Evolutionary conservation across 2,329 filamentous ascomycete genomes (phyloP).

Genomic region (Claviceps sorghi): DNA sequence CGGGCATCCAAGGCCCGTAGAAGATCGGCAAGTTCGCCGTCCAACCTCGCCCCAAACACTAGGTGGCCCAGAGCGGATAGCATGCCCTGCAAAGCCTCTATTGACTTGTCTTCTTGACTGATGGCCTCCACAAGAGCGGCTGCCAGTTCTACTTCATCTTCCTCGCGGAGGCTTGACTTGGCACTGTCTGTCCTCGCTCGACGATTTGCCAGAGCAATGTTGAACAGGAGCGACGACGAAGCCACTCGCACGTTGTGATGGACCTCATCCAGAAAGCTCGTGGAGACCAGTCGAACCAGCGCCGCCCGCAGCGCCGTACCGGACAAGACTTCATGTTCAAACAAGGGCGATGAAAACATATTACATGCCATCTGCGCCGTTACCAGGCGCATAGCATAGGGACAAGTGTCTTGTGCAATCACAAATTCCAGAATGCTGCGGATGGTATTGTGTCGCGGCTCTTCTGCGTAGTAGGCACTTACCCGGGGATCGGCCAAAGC

Average conservation of each 20-base stretch:
- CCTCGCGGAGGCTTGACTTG: constrained; percentile 46
- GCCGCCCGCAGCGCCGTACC: constrained; percentile 36
- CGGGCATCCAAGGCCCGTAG: constrained; percentile 62
- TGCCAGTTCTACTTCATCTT: constrained; percentile 65
- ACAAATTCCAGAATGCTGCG: constrained; percentile 45
- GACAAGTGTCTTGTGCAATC: constrained; percentile 41
- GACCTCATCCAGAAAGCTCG: constrained; percentile 62
- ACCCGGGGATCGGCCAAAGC: constrained; percentile 64
- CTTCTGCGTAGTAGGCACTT: constrained; percentile 70
- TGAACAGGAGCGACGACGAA: constrained; percentile 71
- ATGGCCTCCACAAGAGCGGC: constrained; percentile 69
- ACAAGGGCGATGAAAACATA: constrained; percentile 63
- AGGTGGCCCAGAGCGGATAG: constrained; percentile 63
- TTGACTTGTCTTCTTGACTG: constrained; percentile 41
- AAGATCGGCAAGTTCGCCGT: constrained; percentile 69
- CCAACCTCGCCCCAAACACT: constrained; percentile 52
- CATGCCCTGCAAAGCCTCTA: constrained; percentile 63
- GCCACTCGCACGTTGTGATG: constrained; percentile 65
- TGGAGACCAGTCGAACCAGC: constrained; percentile 56
- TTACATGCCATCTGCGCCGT: constrained; percentile 76
- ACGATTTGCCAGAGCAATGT: constrained; percentile 59
- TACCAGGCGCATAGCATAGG: constrained; percentile 72
- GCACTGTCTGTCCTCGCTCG: constrained; percentile 44
- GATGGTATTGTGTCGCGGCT: constrained; percentile 50
- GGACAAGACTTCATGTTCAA: constrained; percentile 46